These are phyloP conservation scores for Hymenoscyphus salicellus DNA, from an alignment of 2,329 filamentous ascomycete genomes.

Conservation along the genomic window DNA sequence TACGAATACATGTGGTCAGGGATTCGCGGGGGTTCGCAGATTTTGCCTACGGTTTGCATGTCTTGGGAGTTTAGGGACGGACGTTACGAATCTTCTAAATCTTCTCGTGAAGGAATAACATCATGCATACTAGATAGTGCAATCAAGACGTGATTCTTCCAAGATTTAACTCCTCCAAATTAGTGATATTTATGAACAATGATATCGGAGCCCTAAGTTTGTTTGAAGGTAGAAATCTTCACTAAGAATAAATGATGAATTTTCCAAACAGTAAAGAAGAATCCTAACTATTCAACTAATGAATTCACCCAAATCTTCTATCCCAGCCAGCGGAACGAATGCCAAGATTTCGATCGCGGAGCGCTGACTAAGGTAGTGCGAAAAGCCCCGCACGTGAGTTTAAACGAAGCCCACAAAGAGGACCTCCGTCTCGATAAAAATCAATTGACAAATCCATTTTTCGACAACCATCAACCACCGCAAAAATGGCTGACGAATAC, in stretches of 20 bases:
- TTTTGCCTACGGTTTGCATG: conserved; percentile 31
- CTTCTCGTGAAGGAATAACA: conserved; percentile 25
- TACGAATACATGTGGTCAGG: conserved; percentile 24
- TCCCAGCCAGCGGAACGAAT: background rate
- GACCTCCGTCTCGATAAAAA: conserved; percentile 4
- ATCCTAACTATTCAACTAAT: too few species aligned
- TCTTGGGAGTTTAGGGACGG: conserved; percentile 28
- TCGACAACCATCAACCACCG: conserved; percentile 39
- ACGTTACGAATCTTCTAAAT: conserved; percentile 21
- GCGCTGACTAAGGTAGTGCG: conserved; percentile 12
- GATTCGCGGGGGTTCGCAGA: conserved; percentile 32
- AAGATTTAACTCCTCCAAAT: conserved; percentile 8
- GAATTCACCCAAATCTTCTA: too few species aligned
- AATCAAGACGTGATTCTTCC: conserved; percentile 37
- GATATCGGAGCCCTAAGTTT: background rate
- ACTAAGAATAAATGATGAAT: background rate
- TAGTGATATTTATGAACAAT: background rate
- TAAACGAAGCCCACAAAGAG: conserved; percentile 15
- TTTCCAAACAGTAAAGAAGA: background rate
- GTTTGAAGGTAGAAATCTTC: background rate
- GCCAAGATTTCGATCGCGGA: conserved; percentile 11
- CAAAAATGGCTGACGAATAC: conserved; percentile 83
- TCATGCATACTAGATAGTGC: conserved; percentile 31
- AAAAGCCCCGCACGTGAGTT: conserved; percentile 18
- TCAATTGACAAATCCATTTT: conserved; percentile 27